Percentiles rank a stretch among this genome's conserved stretches.
Evolutionary conservation across 352 stramenopile genomes (phyloP).

Genomic region (Globisporangium uncinulatum): DNA sequence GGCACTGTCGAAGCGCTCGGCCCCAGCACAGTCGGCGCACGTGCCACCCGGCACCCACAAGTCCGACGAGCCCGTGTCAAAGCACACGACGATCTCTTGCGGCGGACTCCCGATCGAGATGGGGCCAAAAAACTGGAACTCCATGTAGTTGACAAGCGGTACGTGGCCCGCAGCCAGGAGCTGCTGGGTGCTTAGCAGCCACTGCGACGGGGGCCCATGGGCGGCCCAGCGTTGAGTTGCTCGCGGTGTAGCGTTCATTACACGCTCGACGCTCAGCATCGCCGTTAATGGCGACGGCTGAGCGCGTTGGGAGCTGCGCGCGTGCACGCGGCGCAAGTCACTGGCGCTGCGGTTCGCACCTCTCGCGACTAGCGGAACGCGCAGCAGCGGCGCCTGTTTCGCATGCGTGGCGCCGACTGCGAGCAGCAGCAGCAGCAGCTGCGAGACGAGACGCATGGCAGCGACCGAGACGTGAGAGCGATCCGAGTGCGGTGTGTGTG

Average conservation of each 20-base stretch:
- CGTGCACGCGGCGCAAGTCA: conserved; percentile 34
- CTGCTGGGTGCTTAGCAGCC: conserved; percentile 23
- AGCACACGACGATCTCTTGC: conserved; percentile 71
- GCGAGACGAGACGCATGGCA: too few species aligned
- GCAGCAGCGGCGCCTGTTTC: conserved; percentile 20
- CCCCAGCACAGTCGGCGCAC: conserved; percentile 54
- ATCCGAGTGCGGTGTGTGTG: too few species aligned
- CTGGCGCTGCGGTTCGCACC: conserved; percentile 20
- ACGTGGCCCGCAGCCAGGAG: conserved; percentile 35
- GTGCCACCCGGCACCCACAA: conserved; percentile 60
- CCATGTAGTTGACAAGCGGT: conserved; percentile 74
- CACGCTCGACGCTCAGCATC: too few species aligned
- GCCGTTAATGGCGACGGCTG: too few species aligned
- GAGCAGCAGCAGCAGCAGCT: neutral
- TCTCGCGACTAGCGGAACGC: conserved; percentile 30
- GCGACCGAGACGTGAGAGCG: too few species aligned
- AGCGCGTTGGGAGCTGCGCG: conserved; percentile 8
- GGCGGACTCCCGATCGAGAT: conserved; percentile 57
- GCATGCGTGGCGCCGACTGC: neutral
- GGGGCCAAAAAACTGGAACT: conserved; percentile 80
- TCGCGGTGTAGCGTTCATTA: neutral
- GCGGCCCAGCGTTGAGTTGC: neutral
- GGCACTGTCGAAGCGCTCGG: conserved; percentile 41
- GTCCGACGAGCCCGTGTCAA: conserved; percentile 79
- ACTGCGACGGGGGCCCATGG: neutral